These are phyloP conservation scores for Penicillium longicatenatum DNA, from an alignment of 495 filamentous ascomycete species.

Conservation along the genomic window DNA sequence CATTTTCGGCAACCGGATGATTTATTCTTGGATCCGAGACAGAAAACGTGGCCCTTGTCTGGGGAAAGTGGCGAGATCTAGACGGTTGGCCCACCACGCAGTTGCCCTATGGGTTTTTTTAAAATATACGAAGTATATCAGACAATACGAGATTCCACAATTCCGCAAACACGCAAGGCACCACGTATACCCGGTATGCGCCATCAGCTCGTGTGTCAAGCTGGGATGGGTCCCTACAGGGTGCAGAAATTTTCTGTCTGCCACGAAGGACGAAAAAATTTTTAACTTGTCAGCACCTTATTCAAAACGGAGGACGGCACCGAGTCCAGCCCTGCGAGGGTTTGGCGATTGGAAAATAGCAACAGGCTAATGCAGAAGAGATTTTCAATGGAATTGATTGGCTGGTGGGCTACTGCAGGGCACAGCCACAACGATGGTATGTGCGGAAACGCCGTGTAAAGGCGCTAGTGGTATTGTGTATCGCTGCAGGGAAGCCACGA, in stretches of 20 bases:
- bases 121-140: too few relatives aligned
- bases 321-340: slow-evolving; percentile 8
- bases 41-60: slow-evolving; percentile 14
- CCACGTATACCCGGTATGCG: slow-evolving; percentile 1
- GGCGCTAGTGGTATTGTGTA: slow-evolving; percentile 14
- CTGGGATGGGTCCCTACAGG: neutral
- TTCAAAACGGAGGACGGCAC: slow-evolving; percentile 3
- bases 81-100: slow-evolving; percentile 1
- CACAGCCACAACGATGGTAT: slow-evolving; percentile 20
- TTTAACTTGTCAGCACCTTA: slow-evolving; percentile 21
- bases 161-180: slow-evolving; percentile 1
- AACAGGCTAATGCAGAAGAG: slow-evolving; percentile 23
- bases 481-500: slow-evolving; percentile 13
- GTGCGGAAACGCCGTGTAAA: slow-evolving; percentile 13
- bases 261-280: neutral
- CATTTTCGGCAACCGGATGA: neutral
- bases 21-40: slow-evolving; percentile 10
- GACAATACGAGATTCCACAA: neutral
- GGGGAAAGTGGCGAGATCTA: slow-evolving; percentile 15
- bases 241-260: slow-evolving; percentile 12
- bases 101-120: neutral
- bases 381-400: slow-evolving; percentile 22
- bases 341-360: slow-evolving; percentile 11
- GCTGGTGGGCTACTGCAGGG: neutral
- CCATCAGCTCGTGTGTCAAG: slow-evolving; percentile 6